phyloP scores from a whole-genome alignment of 2,329 filamentous ascomycete genomes.

The Trichoderma gracile region DNA sequence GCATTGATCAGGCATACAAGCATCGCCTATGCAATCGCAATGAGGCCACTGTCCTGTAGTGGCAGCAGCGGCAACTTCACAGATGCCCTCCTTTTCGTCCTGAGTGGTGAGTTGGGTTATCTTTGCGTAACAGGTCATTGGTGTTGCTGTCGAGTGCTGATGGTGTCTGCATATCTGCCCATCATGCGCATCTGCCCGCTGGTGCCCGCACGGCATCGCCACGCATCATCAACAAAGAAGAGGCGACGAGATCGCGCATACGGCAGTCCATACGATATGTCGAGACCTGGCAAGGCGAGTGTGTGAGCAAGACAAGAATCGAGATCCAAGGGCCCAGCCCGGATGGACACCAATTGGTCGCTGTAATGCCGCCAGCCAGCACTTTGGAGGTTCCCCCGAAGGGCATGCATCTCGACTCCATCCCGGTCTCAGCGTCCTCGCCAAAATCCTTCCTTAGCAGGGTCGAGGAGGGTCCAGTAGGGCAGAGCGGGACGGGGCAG shows the following conservation, averaged over 20 bases:
- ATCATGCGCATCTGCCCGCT: background rate
- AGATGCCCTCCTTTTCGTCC: background rate
- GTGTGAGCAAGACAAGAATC: constrained; percentile 5
- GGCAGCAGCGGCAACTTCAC: background rate
- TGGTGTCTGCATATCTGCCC: background rate
- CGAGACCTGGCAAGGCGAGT: background rate
- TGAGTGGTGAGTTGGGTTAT: background rate
- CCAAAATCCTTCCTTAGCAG: no score
- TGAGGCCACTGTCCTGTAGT: background rate
- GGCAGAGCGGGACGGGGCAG: no score
- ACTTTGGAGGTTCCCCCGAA: background rate
- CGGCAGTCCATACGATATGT: no score
- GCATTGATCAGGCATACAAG: background rate
- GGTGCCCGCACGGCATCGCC: background rate
- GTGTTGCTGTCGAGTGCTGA: background rate
- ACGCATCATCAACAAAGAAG: background rate
- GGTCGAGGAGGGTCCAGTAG: no score
- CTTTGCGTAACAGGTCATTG: background rate
- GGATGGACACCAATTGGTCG: background rate
- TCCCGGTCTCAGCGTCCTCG: constrained; percentile 18
- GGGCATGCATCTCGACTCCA: constrained; percentile 5
- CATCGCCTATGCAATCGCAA: constrained; percentile 3
- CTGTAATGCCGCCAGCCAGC: constrained; percentile 12
- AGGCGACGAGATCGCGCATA: background rate
- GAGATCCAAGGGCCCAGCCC: background rate